Evolutionary conservation across 495 filamentous ascomycete species (phyloP).

Genomic region (Podospora pseudoanserina): DNA sequence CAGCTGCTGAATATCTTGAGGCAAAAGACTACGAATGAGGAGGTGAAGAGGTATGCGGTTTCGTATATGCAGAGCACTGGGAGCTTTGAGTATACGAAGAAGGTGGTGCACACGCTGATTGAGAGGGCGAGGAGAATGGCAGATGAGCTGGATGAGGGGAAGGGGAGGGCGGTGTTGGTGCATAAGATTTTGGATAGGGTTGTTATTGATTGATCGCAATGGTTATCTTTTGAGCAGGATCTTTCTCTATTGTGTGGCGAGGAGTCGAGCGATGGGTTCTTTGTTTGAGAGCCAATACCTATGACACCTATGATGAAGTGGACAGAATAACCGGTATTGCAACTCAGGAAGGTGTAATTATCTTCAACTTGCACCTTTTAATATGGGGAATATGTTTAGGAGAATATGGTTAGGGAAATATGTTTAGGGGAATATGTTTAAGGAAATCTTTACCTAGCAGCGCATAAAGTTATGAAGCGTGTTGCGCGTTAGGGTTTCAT

Average conservation of each 20-base stretch:
- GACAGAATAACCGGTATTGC: neutral
- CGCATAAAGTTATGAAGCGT: too few species aligned
- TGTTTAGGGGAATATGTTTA: too few species aligned
- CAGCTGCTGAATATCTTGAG: constrained; percentile 88
- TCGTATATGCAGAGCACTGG: constrained; percentile 85
- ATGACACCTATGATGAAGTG: neutral
- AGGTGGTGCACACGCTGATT: constrained; percentile 64
- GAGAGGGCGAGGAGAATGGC: constrained; percentile 64
- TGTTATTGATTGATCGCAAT: constrained; percentile 26
- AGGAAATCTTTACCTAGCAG: too few species aligned
- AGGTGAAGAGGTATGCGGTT: constrained; percentile 91
- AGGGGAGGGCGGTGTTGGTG: constrained; percentile 43
- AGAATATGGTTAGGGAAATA: too few species aligned
- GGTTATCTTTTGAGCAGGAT: neutral
- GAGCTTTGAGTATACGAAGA: constrained; percentile 79
- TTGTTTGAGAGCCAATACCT: neutral
- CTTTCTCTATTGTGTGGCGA: neutral
- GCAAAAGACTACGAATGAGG: constrained; percentile 79
- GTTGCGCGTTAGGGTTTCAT: too few species aligned
- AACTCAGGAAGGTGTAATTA: too few species aligned
- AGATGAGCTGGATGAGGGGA: constrained; percentile 59
- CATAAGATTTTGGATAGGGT: constrained; percentile 51
- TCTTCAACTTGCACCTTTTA: too few species aligned
- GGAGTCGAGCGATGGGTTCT: neutral
- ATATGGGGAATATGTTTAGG: too few species aligned